A percentile compares a stretch with the other conserved stretches of the same genome.
phyloP scores from a whole-genome alignment of 768 basidiomycete species.

The Suillus lakei region DNA sequence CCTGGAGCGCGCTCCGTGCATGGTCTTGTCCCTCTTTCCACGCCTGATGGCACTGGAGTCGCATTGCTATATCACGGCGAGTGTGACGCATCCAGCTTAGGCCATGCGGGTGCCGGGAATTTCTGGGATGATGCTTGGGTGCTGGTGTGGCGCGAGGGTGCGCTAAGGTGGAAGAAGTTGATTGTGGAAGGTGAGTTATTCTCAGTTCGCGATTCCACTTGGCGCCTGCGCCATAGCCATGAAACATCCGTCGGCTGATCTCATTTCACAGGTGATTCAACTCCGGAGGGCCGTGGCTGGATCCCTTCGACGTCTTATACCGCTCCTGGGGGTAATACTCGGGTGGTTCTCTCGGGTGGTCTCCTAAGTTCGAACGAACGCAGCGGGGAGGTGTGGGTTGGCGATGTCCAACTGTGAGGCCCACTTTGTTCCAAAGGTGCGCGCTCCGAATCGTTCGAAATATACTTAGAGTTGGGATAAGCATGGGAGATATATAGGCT shows the following conservation, averaged over 20 bases:
- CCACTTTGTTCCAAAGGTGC: not conserved
- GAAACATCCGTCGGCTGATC: not conserved
- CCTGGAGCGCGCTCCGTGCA: conserved; percentile 42
- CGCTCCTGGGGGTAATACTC: conserved; percentile 24
- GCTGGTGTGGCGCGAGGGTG: conserved; percentile 23
- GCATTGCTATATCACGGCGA: conserved; percentile 45
- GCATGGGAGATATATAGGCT: not conserved
- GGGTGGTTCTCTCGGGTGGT: conserved; percentile 45
- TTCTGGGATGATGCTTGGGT: conserved; percentile 48
- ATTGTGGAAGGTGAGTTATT: conserved; percentile 10
- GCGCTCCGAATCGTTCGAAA: not conserved
- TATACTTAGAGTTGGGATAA: not conserved
- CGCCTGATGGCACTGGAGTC: conserved; percentile 11
- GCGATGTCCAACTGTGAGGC: conserved; percentile 33
- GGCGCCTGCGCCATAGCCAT: not conserved
- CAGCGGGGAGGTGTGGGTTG: conserved; percentile 45
- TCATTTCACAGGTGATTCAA: conserved; percentile 5
- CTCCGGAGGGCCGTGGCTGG: conserved; percentile 48
- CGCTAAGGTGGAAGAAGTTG: conserved; percentile 35
- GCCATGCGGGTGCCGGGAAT: conserved; percentile 44
- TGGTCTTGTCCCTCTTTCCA: conserved; percentile 34
- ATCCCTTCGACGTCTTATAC: conserved; percentile 38
- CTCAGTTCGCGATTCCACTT: not conserved
- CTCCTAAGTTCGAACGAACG: conserved; percentile 46
- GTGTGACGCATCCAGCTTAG: conserved; percentile 36